A percentile compares a stretch with the other conserved stretches of the same genome.
phyloP scores from a whole-genome alignment of 345 rosid genomes.

The Gossypium raimondii region DNA sequence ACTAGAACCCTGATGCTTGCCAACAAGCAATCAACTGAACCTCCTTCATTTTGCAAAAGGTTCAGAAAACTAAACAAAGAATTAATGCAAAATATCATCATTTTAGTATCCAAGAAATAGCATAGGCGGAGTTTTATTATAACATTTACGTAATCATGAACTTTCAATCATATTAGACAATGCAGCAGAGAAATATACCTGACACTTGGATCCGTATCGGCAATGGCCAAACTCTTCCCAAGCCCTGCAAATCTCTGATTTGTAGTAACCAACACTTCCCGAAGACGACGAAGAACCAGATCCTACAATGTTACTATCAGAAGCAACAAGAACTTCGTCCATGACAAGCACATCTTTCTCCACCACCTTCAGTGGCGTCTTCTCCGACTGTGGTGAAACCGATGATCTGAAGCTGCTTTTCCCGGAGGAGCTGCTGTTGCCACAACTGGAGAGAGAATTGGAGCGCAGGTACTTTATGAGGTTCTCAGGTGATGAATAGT shows the following conservation, averaged over 20 bases:
- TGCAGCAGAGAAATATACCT: slow-evolving; percentile 31
- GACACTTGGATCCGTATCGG: slow-evolving; percentile 34
- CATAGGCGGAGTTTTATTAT: background rate
- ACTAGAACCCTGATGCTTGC: background rate
- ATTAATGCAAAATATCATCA: background rate
- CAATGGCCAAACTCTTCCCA: slow-evolving; percentile 20
- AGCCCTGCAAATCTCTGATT: background rate
- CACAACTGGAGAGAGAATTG: slow-evolving; percentile 15
- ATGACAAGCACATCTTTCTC: slow-evolving; percentile 57
- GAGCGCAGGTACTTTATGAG: slow-evolving; percentile 28
- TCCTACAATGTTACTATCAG: slow-evolving; percentile 8
- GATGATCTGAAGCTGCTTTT: slow-evolving; percentile 17
- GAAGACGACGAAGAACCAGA: slow-evolving; percentile 4
- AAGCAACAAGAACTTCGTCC: slow-evolving; percentile 48
- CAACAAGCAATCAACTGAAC: too few relatives aligned
- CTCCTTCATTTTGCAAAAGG: background rate
- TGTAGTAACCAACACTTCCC: background rate
- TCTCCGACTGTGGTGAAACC: slow-evolving; percentile 8
- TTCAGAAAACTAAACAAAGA: background rate
- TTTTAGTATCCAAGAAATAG: background rate
- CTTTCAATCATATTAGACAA: background rate
- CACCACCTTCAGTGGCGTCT: slow-evolving; percentile 12
- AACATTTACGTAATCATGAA: background rate
- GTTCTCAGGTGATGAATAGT: slow-evolving; percentile 16
- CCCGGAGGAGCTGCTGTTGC: slow-evolving; percentile 8